phyloP scores from a whole-genome alignment of 108 stramenopile genomes.

The Stephanodiscus minutulus region DNA sequence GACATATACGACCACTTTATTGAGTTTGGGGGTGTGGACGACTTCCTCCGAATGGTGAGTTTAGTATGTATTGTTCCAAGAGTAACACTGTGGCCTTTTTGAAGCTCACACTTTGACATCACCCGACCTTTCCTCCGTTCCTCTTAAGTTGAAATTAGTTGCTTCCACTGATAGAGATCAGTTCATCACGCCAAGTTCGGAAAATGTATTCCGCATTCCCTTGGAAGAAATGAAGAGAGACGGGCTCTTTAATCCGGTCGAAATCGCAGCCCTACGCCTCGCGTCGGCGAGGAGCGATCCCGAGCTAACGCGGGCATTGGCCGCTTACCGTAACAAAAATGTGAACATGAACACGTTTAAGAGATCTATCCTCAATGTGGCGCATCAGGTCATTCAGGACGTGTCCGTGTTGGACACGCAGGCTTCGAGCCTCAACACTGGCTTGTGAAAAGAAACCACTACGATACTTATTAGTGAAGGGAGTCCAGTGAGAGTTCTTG shows the following conservation, averaged over 20 bases:
- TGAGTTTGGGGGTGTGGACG: conserved; percentile 25
- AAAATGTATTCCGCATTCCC: conserved; percentile 6
- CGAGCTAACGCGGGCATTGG: conserved; percentile 8
- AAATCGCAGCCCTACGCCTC: conserved; percentile 40
- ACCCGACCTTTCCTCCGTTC: not conserved
- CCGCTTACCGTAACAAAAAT: conserved; percentile 1
- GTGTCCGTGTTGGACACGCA: no score
- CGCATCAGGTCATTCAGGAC: not conserved
- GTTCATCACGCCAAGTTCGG: not conserved
- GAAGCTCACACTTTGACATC: not conserved
- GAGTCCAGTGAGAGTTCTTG: no score
- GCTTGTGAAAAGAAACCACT: no score
- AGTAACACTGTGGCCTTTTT: not conserved
- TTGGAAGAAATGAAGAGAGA: conserved; percentile 15
- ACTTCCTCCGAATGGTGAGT: conserved; percentile 19
- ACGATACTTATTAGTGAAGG: no score
- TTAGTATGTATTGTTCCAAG: not conserved
- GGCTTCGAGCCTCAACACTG: no score
- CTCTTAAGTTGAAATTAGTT: conserved; percentile 8
- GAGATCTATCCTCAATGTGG: not conserved
- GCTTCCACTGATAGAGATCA: conserved; percentile 4
- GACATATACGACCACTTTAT: conserved; percentile 43
- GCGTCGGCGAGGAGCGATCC: conserved; percentile 29
- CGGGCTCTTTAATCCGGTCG: conserved; percentile 18
- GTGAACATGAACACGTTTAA: conserved; percentile 4